Conservation (phyloP, 2,329 filamentous ascomycete genomes). For the Pleomassaria siparia region DNA sequence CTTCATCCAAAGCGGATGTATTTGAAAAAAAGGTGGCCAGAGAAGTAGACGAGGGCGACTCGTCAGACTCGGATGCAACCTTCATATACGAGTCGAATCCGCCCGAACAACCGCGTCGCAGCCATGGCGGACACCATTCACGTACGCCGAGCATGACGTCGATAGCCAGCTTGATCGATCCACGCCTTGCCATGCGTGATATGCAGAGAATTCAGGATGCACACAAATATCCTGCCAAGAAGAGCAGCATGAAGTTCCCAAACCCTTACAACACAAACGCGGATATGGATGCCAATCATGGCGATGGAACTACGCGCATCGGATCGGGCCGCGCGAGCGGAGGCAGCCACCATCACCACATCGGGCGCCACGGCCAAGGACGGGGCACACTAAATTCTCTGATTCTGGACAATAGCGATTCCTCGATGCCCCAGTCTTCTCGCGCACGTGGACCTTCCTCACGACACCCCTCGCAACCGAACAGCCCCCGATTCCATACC, state of each 20-base stretch:
- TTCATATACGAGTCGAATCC: slow-evolving; percentile 99
- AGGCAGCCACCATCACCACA: slow-evolving; percentile 78
- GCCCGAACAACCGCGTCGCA: slow-evolving; percentile 62
- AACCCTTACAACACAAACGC: slow-evolving; percentile 65
- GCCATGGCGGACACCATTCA: slow-evolving; percentile 78
- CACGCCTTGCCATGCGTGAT: slow-evolving; percentile 59
- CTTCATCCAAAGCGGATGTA: slow-evolving; percentile 93
- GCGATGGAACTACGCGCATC: slow-evolving; percentile 41
- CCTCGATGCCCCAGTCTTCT: slow-evolving; percentile 69
- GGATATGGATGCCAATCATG: slow-evolving; percentile 41
- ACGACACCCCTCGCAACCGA: slow-evolving; percentile 66
- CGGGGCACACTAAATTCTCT: slow-evolving; percentile 70
- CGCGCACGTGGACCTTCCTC: slow-evolving; percentile 63
- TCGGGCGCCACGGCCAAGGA: slow-evolving; percentile 75
- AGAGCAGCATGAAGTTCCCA: slow-evolving; percentile 96
- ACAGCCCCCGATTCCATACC: slow-evolving; percentile 62
- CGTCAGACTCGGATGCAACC: slow-evolving; percentile 95
- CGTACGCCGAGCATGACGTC: slow-evolving; percentile 93
- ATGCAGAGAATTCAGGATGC: too few species aligned
- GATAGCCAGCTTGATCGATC: slow-evolving; percentile 67
- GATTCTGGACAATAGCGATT: slow-evolving; percentile 52
- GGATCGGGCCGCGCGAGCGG: slow-evolving; percentile 51
- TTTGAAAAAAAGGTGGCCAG: slow-evolving; percentile 97
- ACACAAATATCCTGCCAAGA: slow-evolving; percentile 65
- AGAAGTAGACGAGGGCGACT: slow-evolving; percentile 93